A percentile compares a stretch with the other conserved stretches of the same genome.
phyloP scores from a whole-genome alignment of 495 filamentous ascomycete species.

The Haplographium delicatum region DNA sequence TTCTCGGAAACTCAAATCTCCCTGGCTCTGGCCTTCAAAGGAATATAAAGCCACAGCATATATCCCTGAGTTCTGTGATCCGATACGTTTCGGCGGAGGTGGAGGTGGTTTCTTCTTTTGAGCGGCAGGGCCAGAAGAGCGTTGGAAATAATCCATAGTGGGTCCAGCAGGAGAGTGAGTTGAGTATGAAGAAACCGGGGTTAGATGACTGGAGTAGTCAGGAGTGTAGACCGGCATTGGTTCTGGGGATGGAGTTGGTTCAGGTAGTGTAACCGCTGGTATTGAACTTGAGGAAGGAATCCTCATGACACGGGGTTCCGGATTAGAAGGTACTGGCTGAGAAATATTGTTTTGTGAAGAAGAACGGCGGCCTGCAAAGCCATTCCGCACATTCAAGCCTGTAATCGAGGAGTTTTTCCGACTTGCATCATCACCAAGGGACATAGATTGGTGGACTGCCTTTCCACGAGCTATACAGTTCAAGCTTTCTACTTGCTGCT shows the following conservation, averaged over 20 bases:
- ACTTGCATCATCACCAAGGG: constrained; percentile 15
- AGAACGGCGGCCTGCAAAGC: constrained; percentile 24
- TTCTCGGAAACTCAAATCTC: constrained; percentile 76
- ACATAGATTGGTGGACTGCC: constrained; percentile 48
- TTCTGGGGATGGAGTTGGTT: constrained; percentile 8
- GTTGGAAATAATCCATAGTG: constrained; percentile 24
- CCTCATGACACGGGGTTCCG: constrained; percentile 26
- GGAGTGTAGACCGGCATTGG: constrained; percentile 13
- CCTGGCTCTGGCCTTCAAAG: constrained; percentile 65
- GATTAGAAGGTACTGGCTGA: constrained; percentile 24
- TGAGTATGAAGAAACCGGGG: constrained; percentile 21
- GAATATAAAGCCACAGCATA: constrained; percentile 80
- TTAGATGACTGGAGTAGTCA: constrained; percentile 14
- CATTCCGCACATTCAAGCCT: constrained; percentile 33
- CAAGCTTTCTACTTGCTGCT: constrained; percentile 69
- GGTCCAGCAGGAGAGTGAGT: constrained; percentile 19
- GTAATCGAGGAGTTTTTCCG: constrained; percentile 32
- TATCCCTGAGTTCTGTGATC: constrained; percentile 29
- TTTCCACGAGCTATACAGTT: constrained; percentile 67
- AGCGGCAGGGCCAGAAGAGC: constrained; percentile 6
- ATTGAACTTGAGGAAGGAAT: constrained; percentile 22
- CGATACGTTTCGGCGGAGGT: constrained; percentile 28
- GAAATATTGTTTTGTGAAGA: constrained; percentile 23
- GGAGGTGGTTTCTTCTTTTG: constrained; percentile 31
- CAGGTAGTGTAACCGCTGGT: background rate